Evolutionary conservation across 257 asterid genomes (phyloP).

Genomic region (Ophiorrhiza pumila): DNA sequence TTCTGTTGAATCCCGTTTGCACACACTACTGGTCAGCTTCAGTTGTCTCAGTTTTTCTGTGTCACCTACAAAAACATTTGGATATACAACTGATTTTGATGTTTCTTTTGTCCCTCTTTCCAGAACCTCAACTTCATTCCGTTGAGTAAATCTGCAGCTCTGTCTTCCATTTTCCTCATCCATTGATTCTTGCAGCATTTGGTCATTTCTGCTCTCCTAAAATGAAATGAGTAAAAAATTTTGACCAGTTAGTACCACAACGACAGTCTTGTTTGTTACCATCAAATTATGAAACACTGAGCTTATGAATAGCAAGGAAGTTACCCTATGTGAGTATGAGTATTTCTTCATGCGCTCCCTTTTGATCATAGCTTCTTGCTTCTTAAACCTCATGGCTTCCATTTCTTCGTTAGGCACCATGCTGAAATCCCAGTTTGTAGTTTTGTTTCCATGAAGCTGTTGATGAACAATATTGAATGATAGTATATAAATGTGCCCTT

Average conservation of each 20-base stretch:
- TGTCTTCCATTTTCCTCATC: constrained; percentile 39
- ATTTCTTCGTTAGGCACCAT: constrained; percentile 44
- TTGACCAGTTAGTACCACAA: background rate
- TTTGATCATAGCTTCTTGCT: constrained; percentile 59
- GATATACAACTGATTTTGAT: constrained; percentile 27
- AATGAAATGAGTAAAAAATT: background rate
- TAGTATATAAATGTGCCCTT: background rate
- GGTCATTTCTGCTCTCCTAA: constrained; percentile 64
- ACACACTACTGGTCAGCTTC: constrained; percentile 28
- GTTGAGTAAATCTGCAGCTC: constrained; percentile 38
- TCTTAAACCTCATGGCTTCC: constrained; percentile 52
- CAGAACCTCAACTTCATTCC: constrained; percentile 28
- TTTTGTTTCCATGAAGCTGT: constrained; percentile 47
- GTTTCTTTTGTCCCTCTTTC: constrained; percentile 35
- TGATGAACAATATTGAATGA: background rate
- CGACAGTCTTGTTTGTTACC: too few relatives aligned
- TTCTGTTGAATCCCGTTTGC: constrained; percentile 41
- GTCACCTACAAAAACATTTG: constrained; percentile 32
- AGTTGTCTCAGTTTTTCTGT: constrained; percentile 32
- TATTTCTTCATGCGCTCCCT: constrained; percentile 73
- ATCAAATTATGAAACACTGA: background rate
- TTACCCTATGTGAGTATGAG: constrained; percentile 75
- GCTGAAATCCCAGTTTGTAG: constrained; percentile 58
- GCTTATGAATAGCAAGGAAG: constrained; percentile 10
- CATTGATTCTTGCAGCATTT: constrained; percentile 39